Conservation (phyloP, 2,329 filamentous ascomycete species). For the Pseudogymnoascus sp. region DNA sequence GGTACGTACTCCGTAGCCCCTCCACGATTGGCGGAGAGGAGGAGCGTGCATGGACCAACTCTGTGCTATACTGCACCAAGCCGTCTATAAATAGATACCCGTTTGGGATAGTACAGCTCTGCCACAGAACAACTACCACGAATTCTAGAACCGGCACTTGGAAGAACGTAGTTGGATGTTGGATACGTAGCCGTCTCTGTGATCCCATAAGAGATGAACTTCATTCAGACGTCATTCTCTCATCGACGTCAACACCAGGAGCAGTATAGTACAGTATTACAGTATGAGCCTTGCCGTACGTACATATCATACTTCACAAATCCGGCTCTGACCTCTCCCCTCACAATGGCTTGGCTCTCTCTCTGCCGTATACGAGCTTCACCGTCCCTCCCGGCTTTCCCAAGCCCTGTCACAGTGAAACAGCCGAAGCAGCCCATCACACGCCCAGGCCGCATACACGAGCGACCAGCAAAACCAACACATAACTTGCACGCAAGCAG, state of each 20-base stretch:
- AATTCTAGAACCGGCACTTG: not conserved
- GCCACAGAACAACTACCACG: not conserved
- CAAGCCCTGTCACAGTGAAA: not conserved
- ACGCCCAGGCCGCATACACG: slow-evolving; percentile 4
- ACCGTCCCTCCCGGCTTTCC: not conserved
- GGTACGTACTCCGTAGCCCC: not conserved
- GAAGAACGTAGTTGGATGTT: not conserved
- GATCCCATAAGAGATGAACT: not conserved
- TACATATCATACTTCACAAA: not conserved
- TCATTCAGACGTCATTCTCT: not conserved
- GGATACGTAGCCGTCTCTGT: slow-evolving; percentile 1
- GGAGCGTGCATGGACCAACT: not conserved
- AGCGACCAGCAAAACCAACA: not conserved
- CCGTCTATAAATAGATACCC: not conserved
- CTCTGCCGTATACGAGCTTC: not conserved
- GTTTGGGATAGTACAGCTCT: slow-evolving; percentile 7
- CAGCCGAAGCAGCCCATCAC: slow-evolving; percentile 2
- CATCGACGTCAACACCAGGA: not conserved
- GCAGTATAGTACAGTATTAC: not conserved
- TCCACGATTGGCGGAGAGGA: not conserved
- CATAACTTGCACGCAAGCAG: not conserved
- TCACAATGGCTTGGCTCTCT: not conserved
- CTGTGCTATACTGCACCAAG: not conserved
- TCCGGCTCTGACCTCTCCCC: not conserved
- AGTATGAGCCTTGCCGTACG: not conserved